Evolutionary conservation across 257 asterid species (phyloP), one percentile per base, ranked within the genome.

Genomic region (Marsdenia floribunda): DNA sequence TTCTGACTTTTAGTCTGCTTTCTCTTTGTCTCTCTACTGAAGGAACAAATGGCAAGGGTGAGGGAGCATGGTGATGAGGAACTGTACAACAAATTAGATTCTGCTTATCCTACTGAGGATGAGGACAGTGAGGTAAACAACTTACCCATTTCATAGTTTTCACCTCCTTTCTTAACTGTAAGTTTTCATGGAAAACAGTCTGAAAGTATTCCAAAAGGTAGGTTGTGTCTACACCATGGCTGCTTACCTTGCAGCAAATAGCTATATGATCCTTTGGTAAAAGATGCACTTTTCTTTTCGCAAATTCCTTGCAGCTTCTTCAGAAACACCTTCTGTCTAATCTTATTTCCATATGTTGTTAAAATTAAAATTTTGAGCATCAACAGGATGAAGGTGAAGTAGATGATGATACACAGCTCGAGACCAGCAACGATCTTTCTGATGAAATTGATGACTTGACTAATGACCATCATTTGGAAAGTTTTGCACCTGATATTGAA

Each of bases 61-160:
- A 80, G 83, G 78, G 96, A 89, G 49, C 77, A 42, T 18, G 93
- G 90, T 6, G 89, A 92, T 33, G 90, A 77, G 72, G 90, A 83
- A 70, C 89, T 92, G 76, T 95, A 95, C 77, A 78, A 83, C 66
- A 83, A 85, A 80, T 79, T 95, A 76, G 91, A 90, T 71, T 81
- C 86, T 57, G 88, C 93, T 73, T 92, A 95, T 75, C 75, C 84
- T 57, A 61, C 89, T 42, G 97, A 89, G 78, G 96, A 92, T 4
- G 98, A 91, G 71, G 90, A 89, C 75, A 89, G 86, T 52, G 97
- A 92, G 97, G 99, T 92, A 76, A 57, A 86, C 75, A 15, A 21
- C 26, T 59, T 22, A 24, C 35, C 42, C 72, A 49, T 3, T n/a
- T 38, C 15, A 53, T 14, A 38, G 73, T 72, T 60, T 67, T 29